Evolutionary conservation across 73 alveolate species (phyloP).

Genomic region (Tetrahymena malaccensis): DNA sequence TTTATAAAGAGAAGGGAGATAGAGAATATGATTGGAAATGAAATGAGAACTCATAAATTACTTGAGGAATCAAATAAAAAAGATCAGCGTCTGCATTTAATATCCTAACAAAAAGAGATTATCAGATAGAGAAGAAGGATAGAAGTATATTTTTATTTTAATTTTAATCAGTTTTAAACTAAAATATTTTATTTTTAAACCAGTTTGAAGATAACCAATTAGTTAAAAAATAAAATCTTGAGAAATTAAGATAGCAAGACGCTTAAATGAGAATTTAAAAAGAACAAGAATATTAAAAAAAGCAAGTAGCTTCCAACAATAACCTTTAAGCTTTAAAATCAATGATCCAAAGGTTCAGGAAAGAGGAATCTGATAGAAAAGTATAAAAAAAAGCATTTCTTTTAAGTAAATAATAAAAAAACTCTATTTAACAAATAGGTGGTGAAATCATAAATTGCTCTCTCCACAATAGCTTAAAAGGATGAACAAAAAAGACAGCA

Average conservation of each 20-base stretch:
- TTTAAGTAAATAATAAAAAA: too few relatives aligned
- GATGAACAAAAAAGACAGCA: neutral
- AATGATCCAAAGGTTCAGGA: neutral
- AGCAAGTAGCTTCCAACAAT: neutral
- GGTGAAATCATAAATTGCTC: neutral
- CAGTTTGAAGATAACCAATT: neutral
- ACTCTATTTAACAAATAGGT: neutral
- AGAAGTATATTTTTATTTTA: neutral
- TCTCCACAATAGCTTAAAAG: neutral
- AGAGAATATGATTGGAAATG: neutral
- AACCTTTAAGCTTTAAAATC: neutral
- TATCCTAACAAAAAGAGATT: neutral
- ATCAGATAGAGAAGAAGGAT: neutral
- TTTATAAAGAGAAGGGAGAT: neutral
- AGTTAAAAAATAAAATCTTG: neutral
- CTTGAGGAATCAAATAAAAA: neutral
- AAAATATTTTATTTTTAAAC: neutral
- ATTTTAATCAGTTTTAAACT: neutral
- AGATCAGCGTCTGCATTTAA: neutral
- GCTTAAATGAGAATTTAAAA: neutral
- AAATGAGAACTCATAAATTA: neutral
- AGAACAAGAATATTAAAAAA: neutral
- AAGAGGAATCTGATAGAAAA: neutral
- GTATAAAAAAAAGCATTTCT: neutral
- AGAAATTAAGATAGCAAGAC: neutral